Base-by-base conservation (phyloP, 495 filamentous ascomycete genomes). In the Hypomontagnella monticulosa region DNA sequence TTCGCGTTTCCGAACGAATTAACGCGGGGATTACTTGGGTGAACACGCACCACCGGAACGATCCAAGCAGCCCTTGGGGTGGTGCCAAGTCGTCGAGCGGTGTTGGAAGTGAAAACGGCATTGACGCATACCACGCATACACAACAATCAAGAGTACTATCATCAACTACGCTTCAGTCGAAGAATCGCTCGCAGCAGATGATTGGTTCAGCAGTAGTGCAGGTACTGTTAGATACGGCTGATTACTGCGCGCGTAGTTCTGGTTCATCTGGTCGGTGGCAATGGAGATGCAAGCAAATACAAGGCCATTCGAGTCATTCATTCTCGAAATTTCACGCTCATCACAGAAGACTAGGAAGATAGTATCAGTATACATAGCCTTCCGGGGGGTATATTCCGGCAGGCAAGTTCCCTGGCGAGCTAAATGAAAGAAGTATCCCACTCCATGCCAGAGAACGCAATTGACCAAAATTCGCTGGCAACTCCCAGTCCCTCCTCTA, bases 11-110 rank as follows among this genome's bases (percentile, higher is more conserved):
- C 0, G 80, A 79, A 27, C 74, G 76, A 41, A 84, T 88, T 33
- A 82, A 87, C 40, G 80, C 84, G 0, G 86, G 86, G 0, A 87
- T 87, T 59, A 83, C 84, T 11, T 87, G 86, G 85, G 81, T 86
- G 19, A 88, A 88, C 62, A 85, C 83, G 9, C 85, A 88, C 69
- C 84, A 88, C 70, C 73, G 84, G 32, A 86, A 86, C 57, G 84
- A 86, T 49, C 83, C 84, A n/a, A 85, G 82, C 44, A 85, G 83
- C 50, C 83, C 84, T 4, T 87, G 83, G 83, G 84, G 84, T 18
- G 84, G 84, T 11, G 78, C 82, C 49, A 83, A 81, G 60, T 59
- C 66, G 30, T 78, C 79, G 57, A 85, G 83, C 57, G 84, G 84
- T 11, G 73, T 87, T 0, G 84, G 84, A 1, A 85, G 82, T 53